Evolutionary conservation across 345 rosid genomes (phyloP), one percentile per base, ranked within the genome.

Genomic region (Pseudoturritis turrita): DNA sequence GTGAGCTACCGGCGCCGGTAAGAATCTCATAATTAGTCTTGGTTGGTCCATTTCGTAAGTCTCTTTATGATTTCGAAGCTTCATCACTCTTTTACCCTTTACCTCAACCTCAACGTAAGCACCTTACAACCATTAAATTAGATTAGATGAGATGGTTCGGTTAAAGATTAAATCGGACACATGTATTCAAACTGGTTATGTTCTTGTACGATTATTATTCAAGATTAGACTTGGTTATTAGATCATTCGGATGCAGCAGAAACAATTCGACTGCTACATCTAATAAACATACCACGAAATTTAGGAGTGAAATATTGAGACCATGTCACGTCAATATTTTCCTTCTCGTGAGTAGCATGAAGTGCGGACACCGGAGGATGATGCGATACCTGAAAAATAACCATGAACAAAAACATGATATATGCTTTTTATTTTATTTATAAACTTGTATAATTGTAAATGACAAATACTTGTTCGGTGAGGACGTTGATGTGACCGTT

Each of bases 351-450:
- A 1, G 97, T 89, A 46, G 90, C 97, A 58, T 91, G 96, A 40
- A 94, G 91, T n/a, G 91, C 96, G 25, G 91, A 70, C 10, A 91
- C 87, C 2, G 97, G 92, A 6, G 98, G 98, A 45, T 91, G 97
- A 76, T 94, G 96, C 12, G 88, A 88, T 26, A 94, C 86, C 96
- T 73, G 22, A 73, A 64, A n/a, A 26, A 0, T 13, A 25, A 45
- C 35, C 35, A 29, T 33, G 36, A 7, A 7, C 36, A 33, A 33
- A 33, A 33, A 2, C 36, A 33, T 33, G 36, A 33, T 1, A 33
- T 33, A 33, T 33, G 37, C n/a, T n/a, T n/a, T n/a, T n/a, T n/a
- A n/a, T n/a, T n/a, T n/a, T n/a, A n/a, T 33, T 33, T 33, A 33
- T 33, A 33, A 8, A 8, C 2, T 7, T 33, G 9, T 33, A 33